Evolutionary conservation across 2,329 filamentous ascomycete genomes (phyloP), one percentile per base, ranked within the genome.

Genomic region (Epicoccum nigrum): DNA sequence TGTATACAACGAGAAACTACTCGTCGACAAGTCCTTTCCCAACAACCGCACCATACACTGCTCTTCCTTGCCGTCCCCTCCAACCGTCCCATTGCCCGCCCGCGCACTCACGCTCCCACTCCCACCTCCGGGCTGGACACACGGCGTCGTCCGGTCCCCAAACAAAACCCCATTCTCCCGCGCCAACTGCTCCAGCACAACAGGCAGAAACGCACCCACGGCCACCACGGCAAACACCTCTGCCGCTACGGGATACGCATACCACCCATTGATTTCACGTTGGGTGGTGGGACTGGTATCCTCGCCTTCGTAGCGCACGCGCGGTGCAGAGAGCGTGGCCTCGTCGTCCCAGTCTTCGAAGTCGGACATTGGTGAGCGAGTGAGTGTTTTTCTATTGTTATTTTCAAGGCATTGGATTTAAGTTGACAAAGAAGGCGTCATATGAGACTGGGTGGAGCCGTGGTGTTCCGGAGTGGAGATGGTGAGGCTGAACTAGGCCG

Each of bases 1-100:
- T 0, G 91, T 96, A 73, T 97, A 97, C 88, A 97, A 92, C 62
- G 90, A 92, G 71, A 96, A 96, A 72, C 90, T 95, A 20, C 91
- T 89, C 1, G 92, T 96, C 70, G 95, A 96, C 72, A 97, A 86
- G 56, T 92, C 85, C 51, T 86, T 76, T 1, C 92, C 92, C 28
- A 95, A 75, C 7, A 96, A 79, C 53, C 85, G 85, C 39, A 97
- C 83, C 57, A 97, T 79, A 68, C 92, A 97, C 67, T 92, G 89
- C 34, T 60, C 59, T 58, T 68, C 49, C 39, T 59, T 51, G 11
- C 49, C 56, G 21, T 55, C 45, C 23, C 11, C 21, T 57, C n/a
- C n/a, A n/a, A 59, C 37, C 51, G 61, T 54, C 51, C 51, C 56
- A 19, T 54, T 51, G 25, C 51, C 42, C 45, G 39, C 50, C 31